phyloP scores from a whole-genome alignment of 2,329 filamentous ascomycete genomes.

The Trichoderma sp. region DNA sequence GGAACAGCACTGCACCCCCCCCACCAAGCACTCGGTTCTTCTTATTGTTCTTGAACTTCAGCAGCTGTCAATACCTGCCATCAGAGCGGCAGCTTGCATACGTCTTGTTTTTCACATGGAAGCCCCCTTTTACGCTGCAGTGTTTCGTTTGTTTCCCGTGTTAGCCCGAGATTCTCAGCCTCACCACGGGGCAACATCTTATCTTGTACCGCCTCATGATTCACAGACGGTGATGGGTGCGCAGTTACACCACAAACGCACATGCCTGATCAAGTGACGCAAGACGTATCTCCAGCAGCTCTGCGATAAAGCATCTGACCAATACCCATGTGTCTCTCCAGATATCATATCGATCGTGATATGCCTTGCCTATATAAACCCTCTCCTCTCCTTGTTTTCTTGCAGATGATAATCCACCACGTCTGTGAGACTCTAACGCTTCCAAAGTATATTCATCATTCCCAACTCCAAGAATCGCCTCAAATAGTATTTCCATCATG shows the following conservation, averaged over 20 bases:
- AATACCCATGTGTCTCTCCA: not conserved
- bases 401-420: not conserved
- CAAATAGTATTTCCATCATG: not conserved
- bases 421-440: not conserved
- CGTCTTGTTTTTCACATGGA: not conserved
- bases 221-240: not conserved
- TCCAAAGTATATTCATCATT: not conserved
- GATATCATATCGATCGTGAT: not conserved
- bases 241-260: not conserved
- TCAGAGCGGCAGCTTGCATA: not conserved
- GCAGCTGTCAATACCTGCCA: not conserved
- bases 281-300: not conserved
- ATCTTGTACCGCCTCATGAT: not conserved
- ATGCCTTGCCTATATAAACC: not conserved
- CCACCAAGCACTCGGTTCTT: not conserved
- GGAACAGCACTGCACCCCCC: not conserved
- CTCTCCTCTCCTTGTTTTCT: not conserved
- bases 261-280: not conserved
- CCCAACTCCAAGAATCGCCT: not conserved
- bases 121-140: accelerated
- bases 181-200: not conserved
- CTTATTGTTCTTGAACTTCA: not conserved
- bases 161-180: not conserved
- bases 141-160: not conserved
- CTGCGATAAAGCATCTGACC: not conserved